A percentile compares a stretch with the other conserved stretches of the same genome.
phyloP scores from a whole-genome alignment of 345 rosid species.

The Angophora floribunda region DNA sequence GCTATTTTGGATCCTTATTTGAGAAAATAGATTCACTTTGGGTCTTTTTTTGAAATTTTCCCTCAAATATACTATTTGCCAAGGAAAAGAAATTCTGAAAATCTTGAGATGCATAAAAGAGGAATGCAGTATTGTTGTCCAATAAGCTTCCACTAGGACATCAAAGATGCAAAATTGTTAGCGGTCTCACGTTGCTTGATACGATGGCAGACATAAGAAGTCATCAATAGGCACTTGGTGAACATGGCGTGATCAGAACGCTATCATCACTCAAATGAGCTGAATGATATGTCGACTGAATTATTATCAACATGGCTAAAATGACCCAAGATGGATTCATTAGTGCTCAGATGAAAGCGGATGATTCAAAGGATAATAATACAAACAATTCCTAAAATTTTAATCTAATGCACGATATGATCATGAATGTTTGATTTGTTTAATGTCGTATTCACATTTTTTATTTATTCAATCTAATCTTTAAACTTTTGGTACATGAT shows the following conservation, averaged over 20 bases:
- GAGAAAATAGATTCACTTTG: no score
- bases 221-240: rapidly evolving
- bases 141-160: neutral
- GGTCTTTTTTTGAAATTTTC: no score
- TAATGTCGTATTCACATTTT: no score
- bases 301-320: neutral
- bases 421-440: no score
- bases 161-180: neutral
- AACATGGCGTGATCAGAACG: rapidly evolving
- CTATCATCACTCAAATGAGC: rapidly evolving
- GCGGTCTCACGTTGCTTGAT: no score
- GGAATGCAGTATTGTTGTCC: neutral
- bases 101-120: neutral
- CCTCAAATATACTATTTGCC: neutral
- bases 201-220: rapidly evolving
- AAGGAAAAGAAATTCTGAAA: neutral
- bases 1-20: no score
- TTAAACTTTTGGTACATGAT: no score
- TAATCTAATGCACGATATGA: no score
- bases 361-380: neutral
- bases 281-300: neutral
- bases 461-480: no score
- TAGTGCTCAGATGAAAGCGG: neutral
- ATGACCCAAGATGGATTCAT: neutral
- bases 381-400: no score